Evolutionary conservation across 2,329 filamentous ascomycete genomes (phyloP).

Genomic region (Pyrenophora seminiperda): DNA sequence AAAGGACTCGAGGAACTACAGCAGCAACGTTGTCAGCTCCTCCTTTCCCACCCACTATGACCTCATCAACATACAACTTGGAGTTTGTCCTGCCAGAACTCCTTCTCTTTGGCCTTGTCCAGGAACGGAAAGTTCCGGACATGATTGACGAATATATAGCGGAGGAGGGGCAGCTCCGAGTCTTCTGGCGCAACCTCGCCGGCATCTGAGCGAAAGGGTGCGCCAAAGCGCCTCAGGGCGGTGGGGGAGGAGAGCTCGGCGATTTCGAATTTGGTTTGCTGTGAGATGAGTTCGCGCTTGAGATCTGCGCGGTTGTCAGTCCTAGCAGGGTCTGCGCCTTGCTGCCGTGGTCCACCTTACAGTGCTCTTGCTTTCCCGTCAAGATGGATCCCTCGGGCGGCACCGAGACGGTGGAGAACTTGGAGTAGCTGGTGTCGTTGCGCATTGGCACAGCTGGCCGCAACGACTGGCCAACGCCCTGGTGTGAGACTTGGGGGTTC

Average conservation of each 20-base stretch:
- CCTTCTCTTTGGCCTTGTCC: slow-evolving; percentile 95
- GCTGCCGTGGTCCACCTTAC: slow-evolving; percentile 56
- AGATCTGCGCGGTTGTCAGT: slow-evolving; percentile 66
- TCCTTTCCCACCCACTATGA: slow-evolving; percentile 2
- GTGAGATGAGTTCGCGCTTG: slow-evolving; percentile 90
- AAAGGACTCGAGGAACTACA: slow-evolving; percentile 92
- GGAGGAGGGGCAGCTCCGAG: slow-evolving; percentile 88
- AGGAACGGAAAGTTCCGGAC: slow-evolving; percentile 97
- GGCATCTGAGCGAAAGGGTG: slow-evolving; percentile 89
- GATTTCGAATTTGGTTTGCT: slow-evolving; percentile 90
- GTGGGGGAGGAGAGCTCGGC: slow-evolving; percentile 92
- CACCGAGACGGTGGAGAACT: slow-evolving; percentile 52
- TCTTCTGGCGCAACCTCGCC: slow-evolving; percentile 93
- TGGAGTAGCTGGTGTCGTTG: slow-evolving; percentile 44
- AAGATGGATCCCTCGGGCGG: slow-evolving; percentile 66
- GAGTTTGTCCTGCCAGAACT: slow-evolving; percentile 99
- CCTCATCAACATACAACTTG: slow-evolving; percentile 72
- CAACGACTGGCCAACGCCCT: slow-evolving; percentile 25
- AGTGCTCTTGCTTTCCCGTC: slow-evolving; percentile 98
- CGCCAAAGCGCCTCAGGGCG: slow-evolving; percentile 90
- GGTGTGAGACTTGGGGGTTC: slow-evolving; percentile 28
- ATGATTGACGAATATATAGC: slow-evolving; percentile 98
- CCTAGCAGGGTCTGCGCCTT: not conserved
- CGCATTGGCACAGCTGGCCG: slow-evolving; percentile 25
- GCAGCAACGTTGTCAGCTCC: slow-evolving; percentile 25